Evolutionary conservation across 768 basidiomycete genomes (phyloP), one percentile per base, ranked within the genome.

Genomic region (Mycena leptocephala): DNA sequence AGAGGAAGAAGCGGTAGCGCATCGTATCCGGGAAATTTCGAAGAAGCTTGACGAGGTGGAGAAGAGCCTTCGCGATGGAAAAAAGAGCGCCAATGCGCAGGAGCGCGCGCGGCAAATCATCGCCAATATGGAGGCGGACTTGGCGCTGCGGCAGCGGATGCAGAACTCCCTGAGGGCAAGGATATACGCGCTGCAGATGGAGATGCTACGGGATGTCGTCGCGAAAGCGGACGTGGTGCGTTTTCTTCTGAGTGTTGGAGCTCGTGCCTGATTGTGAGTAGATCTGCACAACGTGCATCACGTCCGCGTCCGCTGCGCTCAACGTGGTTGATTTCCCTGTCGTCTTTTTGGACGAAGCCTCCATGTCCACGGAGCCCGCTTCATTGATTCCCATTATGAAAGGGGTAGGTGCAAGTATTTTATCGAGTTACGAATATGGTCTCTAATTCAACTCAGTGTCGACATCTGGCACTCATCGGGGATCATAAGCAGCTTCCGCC

Each of bases 401-500:
- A 91, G 97, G 97, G 13, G 95, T 96, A 87, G 71, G 95, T 92
- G 51, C 70, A 73, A 70, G 48, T n/a, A n/a, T 30, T 74, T 33
- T 76, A 66, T 58, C 59, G 63, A 77, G 33, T 43, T 48, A 26
- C 24, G 33, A 32, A 59, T 56, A 37, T 30, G 43, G 32, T 63
- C 77, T 76, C 41, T 79, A 32, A 66, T 24, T 79, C 76, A 75
- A 24, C 30, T 26, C 80, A 97, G 96, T 94, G 93, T 10, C 89
- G 87, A 65, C 97, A 98, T 79, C 88, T 96, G 37, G 92, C 96
- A 1, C 90, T 99, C 58, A 97, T 99, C 79, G 97, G 97, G n/a
- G 97, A 99, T 85, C 97, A 99, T 84, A 98, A 98, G 81, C 97
- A 99, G 82, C 88, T 99, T 13, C 96, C 97, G 10, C 96, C 97